Evolutionary conservation across 2,329 filamentous ascomycete species (phyloP), one percentile per base, ranked within the genome.

Genomic region (Fusarium nelsonii): DNA sequence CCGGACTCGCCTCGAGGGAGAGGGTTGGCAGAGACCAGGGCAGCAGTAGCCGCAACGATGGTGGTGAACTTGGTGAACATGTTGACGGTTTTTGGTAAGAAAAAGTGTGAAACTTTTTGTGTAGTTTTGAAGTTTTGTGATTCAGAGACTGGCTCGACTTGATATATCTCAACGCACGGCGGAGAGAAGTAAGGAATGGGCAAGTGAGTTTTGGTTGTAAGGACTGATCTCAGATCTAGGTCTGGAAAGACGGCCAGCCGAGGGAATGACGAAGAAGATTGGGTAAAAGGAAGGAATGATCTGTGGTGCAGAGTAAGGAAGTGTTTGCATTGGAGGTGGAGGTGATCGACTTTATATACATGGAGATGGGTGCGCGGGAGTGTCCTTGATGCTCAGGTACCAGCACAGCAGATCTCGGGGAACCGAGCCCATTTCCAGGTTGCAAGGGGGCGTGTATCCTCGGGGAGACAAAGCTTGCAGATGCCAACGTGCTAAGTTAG

Each of bases 31-130:
- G 73, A 74, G 65, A 75, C 76, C 44, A 74, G 57, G 49, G 75
- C 61, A 51, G 75, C 76, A 57, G 74, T 63, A 46, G 71, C 71
- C 55, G 73, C 73, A 33, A 79, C 63, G 70, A 79, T 53, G 57
- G 76, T 67, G 58, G 75, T 73, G 67, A 79, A 61, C 58, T 73
- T 71, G 58, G 69, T 63, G 58, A 78, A 69, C 75, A 77, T 78
- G 45, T 65, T 75, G 71, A 49, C 55, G 41, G 56, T 65, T 62
- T 57, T 43, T 30, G 30, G 41, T 28, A 23, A 33, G 36, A 48
- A 52, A 68, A 65, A 58, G 54, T 61, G 53, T 48, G 26, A 37
- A 55, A 56, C 59, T 51, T 40, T 57, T 67, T 65, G 44, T 68
- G 61, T 58, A 59, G 44, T 48, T 40, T 39, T 51, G 59, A 65